These are phyloP conservation scores for Candida ovalis DNA, from an alignment of 805 yeast genomes.

Conservation along the genomic window DNA sequence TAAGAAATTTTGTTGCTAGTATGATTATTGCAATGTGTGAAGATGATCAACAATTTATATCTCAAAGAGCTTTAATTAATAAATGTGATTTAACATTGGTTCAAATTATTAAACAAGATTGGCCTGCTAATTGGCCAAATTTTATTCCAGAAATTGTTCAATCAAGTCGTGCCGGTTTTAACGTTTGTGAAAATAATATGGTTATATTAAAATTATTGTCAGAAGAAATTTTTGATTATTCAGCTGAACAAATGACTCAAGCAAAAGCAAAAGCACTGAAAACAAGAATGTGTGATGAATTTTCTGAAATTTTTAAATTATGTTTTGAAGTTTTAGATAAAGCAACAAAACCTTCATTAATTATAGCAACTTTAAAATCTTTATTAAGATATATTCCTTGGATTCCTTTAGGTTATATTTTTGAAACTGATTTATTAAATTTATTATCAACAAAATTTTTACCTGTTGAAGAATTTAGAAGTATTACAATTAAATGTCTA, in stretches of 20 bases:
- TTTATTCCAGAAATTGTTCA: slow-evolving; percentile 90
- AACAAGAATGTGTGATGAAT: slow-evolving; percentile 81
- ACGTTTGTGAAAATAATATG: slow-evolving; percentile 98
- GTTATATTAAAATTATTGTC: slow-evolving; percentile 80
- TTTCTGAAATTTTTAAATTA: slow-evolving; percentile 86
- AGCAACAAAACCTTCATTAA: slow-evolving; percentile 77
- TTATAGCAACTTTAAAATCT: slow-evolving; percentile 79
- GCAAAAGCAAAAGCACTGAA: slow-evolving; percentile 85
- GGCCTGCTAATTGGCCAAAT: slow-evolving; percentile 99
- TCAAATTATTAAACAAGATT: slow-evolving; percentile 92
- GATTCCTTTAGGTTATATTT: slow-evolving; percentile 89
- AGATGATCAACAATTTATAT: slow-evolving; percentile 65
- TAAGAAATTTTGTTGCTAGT: slow-evolving; percentile 87
- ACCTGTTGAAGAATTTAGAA: slow-evolving; percentile 73
- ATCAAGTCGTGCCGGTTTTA: slow-evolving; percentile 78
- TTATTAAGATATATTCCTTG: slow-evolving; percentile 84
- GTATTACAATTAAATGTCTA: slow-evolving; percentile 83
- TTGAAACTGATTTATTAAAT: slow-evolving; percentile 77
- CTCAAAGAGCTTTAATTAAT: slow-evolving; percentile 79
- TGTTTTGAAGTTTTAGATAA: slow-evolving; percentile 93
- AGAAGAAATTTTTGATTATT: slow-evolving; percentile 94
- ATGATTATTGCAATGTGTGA: slow-evolving; percentile 92
- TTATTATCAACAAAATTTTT: slow-evolving; percentile 74
- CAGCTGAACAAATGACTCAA: slow-evolving; percentile 96
- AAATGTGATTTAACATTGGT: slow-evolving; percentile 93